Percentiles rank a stretch among this genome's conserved stretches.
Conservation (phyloP, 1,284 basidiomycete species). For the Fistulinella cinereoalba region DNA sequence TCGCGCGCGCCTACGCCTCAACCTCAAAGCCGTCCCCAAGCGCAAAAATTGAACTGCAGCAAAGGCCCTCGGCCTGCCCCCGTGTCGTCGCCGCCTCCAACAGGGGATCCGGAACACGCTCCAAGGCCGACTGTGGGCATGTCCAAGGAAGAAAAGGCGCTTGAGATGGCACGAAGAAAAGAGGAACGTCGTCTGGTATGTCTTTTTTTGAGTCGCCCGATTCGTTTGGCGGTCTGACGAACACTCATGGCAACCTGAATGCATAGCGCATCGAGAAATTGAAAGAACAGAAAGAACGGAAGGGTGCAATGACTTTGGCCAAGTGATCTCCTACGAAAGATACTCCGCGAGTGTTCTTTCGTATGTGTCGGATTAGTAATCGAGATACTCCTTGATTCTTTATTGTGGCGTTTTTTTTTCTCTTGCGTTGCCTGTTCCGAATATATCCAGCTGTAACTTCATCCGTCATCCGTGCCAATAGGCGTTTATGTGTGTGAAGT, state of each 20-base stretch:
- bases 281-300: constrained; percentile 62
- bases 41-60: constrained; percentile 4
- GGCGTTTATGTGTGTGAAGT: too few species aligned
- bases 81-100: constrained; percentile 19
- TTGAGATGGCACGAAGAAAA: constrained; percentile 83
- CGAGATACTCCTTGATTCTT: too few species aligned
- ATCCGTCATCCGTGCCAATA: too few species aligned
- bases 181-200: constrained; percentile 83
- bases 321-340: neutral
- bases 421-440: too few species aligned
- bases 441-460: too few species aligned
- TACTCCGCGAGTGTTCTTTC: too few species aligned
- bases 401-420: too few species aligned
- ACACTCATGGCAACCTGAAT: neutral
- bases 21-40: constrained; percentile 7
- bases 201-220: neutral
- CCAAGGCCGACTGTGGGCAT: constrained; percentile 38
- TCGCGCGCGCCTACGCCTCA: constrained; percentile 22
- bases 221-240: neutral
- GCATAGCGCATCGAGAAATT: constrained; percentile 62
- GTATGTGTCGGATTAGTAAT: too few species aligned
- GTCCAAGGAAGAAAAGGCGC: constrained; percentile 85
- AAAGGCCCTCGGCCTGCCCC: constrained; percentile 27
- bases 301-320: constrained; percentile 25
- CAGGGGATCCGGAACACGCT: constrained; percentile 7